A percentile compares a stretch with the other conserved stretches of the same genome.
Conservation (phyloP, 805 yeast species). For the Cyberlindnera maritima region DNA sequence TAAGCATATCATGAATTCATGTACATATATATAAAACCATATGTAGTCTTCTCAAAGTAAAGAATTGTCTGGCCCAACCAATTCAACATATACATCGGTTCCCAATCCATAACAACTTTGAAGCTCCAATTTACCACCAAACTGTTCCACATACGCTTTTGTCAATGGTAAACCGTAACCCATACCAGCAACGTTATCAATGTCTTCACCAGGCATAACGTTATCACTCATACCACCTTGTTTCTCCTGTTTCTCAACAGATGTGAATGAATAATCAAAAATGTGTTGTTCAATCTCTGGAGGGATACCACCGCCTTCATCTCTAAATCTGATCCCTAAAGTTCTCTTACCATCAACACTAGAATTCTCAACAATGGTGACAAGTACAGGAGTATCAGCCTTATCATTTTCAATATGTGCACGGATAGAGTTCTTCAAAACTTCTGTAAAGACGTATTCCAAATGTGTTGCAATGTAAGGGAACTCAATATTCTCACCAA, state of each 20-base stretch:
- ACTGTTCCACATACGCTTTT: conserved; percentile 67
- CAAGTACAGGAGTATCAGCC: conserved; percentile 39
- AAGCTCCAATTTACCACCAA: conserved; percentile 66
- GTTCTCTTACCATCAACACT: conserved; percentile 24
- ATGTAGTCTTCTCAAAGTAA: conserved; percentile 8
- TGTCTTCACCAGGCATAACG: conserved; percentile 69
- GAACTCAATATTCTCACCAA: conserved; percentile 54
- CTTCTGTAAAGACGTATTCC: conserved; percentile 83
- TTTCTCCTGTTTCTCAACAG: conserved; percentile 58
- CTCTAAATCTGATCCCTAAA: conserved; percentile 75
- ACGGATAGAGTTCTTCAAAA: conserved; percentile 81
- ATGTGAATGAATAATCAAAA: conserved; percentile 84
- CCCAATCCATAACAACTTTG: conserved; percentile 78
- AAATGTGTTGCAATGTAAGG: conserved; percentile 87
- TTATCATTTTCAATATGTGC: conserved; percentile 75
- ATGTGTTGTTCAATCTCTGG: conserved; percentile 62
- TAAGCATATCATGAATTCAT: conserved; percentile 11
- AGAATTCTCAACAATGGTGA: conserved; percentile 40
- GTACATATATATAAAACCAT: neutral
- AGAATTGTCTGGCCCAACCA: conserved; percentile 31
- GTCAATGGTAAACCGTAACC: conserved; percentile 93
- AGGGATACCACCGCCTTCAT: conserved; percentile 85
- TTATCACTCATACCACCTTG: conserved; percentile 49
- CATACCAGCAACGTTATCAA: conserved; percentile 82
- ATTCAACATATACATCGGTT: conserved; percentile 66